Base-by-base conservation (phyloP, 768 basidiomycete species). In the Tubosaeta sp. region DNA sequence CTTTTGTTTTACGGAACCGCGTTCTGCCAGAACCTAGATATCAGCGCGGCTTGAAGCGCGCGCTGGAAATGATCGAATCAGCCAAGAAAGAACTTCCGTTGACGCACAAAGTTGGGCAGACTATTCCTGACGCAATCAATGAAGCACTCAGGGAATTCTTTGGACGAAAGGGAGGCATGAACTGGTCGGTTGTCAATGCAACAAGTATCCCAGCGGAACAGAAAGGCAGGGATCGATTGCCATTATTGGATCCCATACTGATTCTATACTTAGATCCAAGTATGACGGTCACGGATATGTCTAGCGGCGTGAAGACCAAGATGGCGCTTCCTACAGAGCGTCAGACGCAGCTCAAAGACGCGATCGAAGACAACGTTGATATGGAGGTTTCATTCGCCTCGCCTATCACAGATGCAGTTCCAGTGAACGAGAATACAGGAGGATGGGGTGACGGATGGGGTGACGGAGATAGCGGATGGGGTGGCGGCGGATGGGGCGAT, bases 1-100 rank as follows among this genome's bases (percentile, higher is more conserved):
- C 76, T 13, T 88, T 80, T 61, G 59, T 88, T n/a, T 29, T 85
- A 14, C 77, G 81, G 19, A 82, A 77, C 56, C 64, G 72, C 29
- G 76, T 80, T 16, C 71, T 88, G 41, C 74, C 74, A 0, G 84
- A 86, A 56, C 52, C 68, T 0, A 54, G 59, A 5, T 72, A 73
- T 56, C 78, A 81, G 51, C 72, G 72, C 1, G 72, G 68, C 7
- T 68, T 86, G 41, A 73, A 72, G 39, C 71, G 69, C 19, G 78
- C 82, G 0, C 53, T 84, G 26, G 71, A 69, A 1, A 63, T 80
- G n/a, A 61, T 69, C 31, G 70, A 75, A 50, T 53, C 48, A 31
- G 79, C 76, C 5, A 65, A 65, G 50, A 64, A 64, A 11, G 74
- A 80, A 56, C 74, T 80, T 0, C 78, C 76, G 11, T 46, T 66